These are phyloP conservation scores for Fomitopsis schrenkii DNA, from an alignment of 1,284 basidiomycete species.

Conservation along the genomic window DNA sequence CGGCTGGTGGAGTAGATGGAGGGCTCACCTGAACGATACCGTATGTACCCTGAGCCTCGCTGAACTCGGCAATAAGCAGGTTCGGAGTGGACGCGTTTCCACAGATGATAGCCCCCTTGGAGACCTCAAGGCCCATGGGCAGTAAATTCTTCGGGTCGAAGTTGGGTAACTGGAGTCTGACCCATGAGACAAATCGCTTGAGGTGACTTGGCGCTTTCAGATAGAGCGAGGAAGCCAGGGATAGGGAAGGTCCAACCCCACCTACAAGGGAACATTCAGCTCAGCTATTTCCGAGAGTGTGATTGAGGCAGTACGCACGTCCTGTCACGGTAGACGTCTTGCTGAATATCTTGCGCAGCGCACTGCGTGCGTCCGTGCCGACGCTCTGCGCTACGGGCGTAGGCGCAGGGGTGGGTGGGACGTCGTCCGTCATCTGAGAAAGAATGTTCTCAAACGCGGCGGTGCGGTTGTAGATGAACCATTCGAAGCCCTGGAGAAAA, in stretches of 20 bases:
- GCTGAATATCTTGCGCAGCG: slow-evolving; percentile 28
- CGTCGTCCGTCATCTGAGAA: slow-evolving; percentile 57
- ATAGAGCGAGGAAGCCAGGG: slow-evolving; percentile 24
- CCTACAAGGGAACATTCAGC: slow-evolving; percentile 14
- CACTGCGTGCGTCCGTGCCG: slow-evolving; percentile 19
- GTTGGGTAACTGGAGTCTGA: slow-evolving; percentile 58
- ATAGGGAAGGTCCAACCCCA: slow-evolving; percentile 20
- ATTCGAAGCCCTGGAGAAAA: slow-evolving; percentile 80
- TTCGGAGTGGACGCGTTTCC: slow-evolving; percentile 84
- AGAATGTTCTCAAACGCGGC: slow-evolving; percentile 85
- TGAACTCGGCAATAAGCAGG: slow-evolving; percentile 77
- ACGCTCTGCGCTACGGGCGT: slow-evolving; percentile 10
- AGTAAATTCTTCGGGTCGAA: slow-evolving; percentile 76
- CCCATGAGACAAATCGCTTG: slow-evolving; percentile 42
- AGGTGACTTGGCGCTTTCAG: slow-evolving; percentile 42
- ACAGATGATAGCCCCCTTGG: slow-evolving; percentile 73
- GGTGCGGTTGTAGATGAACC: slow-evolving; percentile 88
- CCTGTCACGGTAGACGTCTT: slow-evolving; percentile 24
- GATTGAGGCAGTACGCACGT: slow-evolving; percentile 15
- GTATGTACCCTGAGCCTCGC: slow-evolving; percentile 69
- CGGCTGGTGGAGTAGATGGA: neutral
- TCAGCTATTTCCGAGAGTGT: neutral
- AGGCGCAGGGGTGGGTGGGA: slow-evolving; percentile 19
- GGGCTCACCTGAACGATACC: slow-evolving; percentile 65
- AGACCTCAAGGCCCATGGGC: slow-evolving; percentile 73